Evolutionary conservation across 2,329 filamentous ascomycete species (phyloP).

Genomic region (Fusarium sp.): DNA sequence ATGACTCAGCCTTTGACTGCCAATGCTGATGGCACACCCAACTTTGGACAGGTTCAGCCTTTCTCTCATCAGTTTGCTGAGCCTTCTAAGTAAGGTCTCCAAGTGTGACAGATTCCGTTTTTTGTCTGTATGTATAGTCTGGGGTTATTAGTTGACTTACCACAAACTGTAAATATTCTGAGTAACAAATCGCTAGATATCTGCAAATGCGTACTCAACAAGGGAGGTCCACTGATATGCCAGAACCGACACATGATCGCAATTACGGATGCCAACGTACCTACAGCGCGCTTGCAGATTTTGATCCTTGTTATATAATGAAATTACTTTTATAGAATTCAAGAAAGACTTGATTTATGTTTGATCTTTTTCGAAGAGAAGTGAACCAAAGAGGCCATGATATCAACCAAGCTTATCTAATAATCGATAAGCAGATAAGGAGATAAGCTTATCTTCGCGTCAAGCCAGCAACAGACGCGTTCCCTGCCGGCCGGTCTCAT

Average conservation of each 20-base stretch:
- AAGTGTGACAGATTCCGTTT: fast-evolving
- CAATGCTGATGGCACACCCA: slow-evolving; percentile 63
- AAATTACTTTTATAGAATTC: no score
- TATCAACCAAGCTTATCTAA: not conserved
- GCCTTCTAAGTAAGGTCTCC: not conserved
- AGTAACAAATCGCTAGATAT: no score
- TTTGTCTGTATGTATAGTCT: not conserved
- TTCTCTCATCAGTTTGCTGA: slow-evolving; percentile 38
- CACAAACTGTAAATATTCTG: no score
- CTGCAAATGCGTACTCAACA: no score
- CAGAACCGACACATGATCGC: not conserved
- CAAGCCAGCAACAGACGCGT: not conserved
- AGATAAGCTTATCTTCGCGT: not conserved
- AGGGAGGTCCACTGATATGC: no score
- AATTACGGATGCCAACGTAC: not conserved
- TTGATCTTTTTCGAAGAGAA: no score
- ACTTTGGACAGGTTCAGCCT: slow-evolving; percentile 58
- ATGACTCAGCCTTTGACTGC: slow-evolving; percentile 64
- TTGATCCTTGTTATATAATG: no score
- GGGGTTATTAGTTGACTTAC: not conserved
- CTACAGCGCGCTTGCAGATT: fast-evolving
- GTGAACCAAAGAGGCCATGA: no score
- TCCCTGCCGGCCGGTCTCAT: not conserved
- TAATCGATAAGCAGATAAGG: fast-evolving
- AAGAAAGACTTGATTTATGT: no score